Evolutionary conservation across 495 filamentous ascomycete species (phyloP), one percentile per base, ranked within the genome.

Genomic region (Tuber melanosporum): DNA sequence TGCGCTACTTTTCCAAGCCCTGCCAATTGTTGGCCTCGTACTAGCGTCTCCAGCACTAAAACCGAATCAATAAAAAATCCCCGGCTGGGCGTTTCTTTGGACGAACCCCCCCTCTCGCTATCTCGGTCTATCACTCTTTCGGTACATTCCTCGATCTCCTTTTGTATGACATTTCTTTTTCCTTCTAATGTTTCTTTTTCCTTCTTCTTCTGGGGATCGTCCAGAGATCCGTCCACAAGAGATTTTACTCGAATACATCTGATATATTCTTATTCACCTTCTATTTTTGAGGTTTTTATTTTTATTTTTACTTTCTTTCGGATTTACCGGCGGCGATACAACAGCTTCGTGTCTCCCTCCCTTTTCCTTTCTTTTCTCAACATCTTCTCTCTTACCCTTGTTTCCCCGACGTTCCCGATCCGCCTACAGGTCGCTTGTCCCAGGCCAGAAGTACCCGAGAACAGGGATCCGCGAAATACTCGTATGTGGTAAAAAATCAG

Each of bases 51-150:
- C 47, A 62, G 76, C 76, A 47, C 44, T 32, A 72, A 80, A 75
- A 57, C 78, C 71, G 57, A 47, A 66, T 66, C 57, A 66, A 66
- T 66, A 26, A 80, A 80, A 80, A 80, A 71, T 80, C 78, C 78
- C 77, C 78, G 78, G 77, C 78, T 73, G 78, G 77, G 78, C 78
- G 46, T 44, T 75, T 79, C 26, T 69, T 75, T 75, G 77, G 77
- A 79, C 45, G 78, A 80, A 80, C 78, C 41, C 15, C 45, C 71
- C 69, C 73, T 71, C 77, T 44, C 10, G 57, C n/a, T n/a, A 57
- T 57, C 52, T 57, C 22, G 3, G n/a, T 14, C 52, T 57, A 26
- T 66, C n/a, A 66, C 57, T 66, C 57, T 66, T 32, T 32, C 26
- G 57, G 12, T 10, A 32, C 14, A 14, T 66, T 66, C 15, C 57